Conservation (phyloP, 2,329 filamentous ascomycete species). For the Trichoderma aggressivum region DNA sequence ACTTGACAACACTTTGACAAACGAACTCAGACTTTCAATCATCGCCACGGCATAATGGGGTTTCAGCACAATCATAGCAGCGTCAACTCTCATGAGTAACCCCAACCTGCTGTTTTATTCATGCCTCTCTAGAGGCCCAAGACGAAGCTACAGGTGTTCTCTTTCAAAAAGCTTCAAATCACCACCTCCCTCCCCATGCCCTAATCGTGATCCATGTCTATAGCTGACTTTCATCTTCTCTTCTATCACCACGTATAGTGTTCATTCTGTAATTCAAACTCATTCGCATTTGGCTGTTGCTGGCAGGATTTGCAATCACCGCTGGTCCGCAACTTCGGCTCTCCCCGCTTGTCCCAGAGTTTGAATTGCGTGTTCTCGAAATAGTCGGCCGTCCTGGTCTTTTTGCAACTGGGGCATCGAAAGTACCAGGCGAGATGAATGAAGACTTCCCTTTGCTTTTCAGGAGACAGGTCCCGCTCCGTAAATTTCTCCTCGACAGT, state of each 20-base stretch:
- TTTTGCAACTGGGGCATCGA: background rate
- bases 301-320: background rate
- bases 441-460: background rate
- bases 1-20: background rate
- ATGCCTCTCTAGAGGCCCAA: background rate
- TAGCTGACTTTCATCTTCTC: background rate
- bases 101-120: background rate
- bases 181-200: background rate
- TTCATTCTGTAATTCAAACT: background rate
- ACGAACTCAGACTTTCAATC: background rate
- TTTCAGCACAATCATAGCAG: background rate
- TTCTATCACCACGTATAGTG: background rate
- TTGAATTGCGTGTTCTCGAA: background rate
- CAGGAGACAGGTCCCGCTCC: background rate
- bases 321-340: background rate
- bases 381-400: background rate
- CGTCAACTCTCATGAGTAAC: background rate
- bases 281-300: background rate
- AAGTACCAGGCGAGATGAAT: background rate
- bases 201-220: background rate
- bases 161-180: background rate
- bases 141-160: background rate
- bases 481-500: background rate
- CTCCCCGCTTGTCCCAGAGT: background rate
- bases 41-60: background rate